Base-by-base conservation (phyloP, 495 filamentous ascomycete species). In the Pseudevernia furfuracea region DNA sequence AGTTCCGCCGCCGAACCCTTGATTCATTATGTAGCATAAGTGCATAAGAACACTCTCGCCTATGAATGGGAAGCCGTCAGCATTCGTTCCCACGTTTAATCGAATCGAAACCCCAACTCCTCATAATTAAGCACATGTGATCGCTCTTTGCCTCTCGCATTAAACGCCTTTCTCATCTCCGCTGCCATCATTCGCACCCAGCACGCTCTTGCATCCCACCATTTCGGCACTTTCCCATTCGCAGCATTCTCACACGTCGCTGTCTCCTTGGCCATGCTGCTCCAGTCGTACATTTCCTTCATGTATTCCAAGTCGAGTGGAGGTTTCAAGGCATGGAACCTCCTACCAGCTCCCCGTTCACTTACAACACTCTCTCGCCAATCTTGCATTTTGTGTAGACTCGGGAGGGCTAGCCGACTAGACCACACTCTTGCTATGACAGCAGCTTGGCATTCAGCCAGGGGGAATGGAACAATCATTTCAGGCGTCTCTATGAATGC, bases 381-480 rank as follows among this genome's bases (percentile, higher is more conserved):
- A 10, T 66, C 69, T 66, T 74, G 68, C 87, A 96, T 92, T 41
- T 85, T 82, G 14, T 74, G 72, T 19, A 64, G 68, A 0, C 79
- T 67, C 0, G 92, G 92, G 17, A 95, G 76, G 0, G 67, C 66
- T 4, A 96, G 77, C 0, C 84, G 74, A 57, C 85, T 84, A 1
- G 88, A 83, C 84, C 86, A 95, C 2, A 90, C 81, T 11, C 90
- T 82, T 23, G 90, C 84, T 59, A 96, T 80, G 6, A 88, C 79
- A 19, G 89, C 85, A 11, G 85, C 85, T 71, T 96, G 91, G 19
- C 80, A 83, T 71, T 96, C 89, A 1, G 87, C 77, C 10, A 92
- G 65, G 6, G 89, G 85, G 70, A 96, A 96, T 5, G 92, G 92
- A 28, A 93, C 86, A 12, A 95, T 83, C 67, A 87, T 87, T 68